Evolutionary conservation across 768 basidiomycete genomes (phyloP).

Genomic region (Rhizopogon vinicolor): DNA sequence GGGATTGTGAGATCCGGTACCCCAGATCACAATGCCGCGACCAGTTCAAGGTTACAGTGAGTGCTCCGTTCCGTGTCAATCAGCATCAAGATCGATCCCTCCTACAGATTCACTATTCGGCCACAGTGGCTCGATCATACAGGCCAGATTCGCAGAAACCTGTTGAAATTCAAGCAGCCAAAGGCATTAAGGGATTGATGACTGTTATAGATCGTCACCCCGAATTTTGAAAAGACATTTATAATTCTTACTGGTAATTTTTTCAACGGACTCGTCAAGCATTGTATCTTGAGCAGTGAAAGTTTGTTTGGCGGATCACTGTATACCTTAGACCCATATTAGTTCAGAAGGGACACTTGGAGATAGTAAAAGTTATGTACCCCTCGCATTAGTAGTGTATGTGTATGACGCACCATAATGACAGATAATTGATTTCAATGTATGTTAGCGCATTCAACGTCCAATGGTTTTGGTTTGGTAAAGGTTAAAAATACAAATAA

Average conservation of each 20-base stretch:
- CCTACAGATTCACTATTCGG: slow-evolving; percentile 28
- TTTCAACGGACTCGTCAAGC: slow-evolving; percentile 11
- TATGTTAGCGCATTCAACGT: background rate
- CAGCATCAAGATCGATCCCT: slow-evolving; percentile 8
- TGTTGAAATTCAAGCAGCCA: slow-evolving; percentile 29
- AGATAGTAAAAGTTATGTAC: slow-evolving; percentile 23
- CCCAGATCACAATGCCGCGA: slow-evolving; percentile 23
- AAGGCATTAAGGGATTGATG: slow-evolving; percentile 32
- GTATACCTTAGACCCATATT: slow-evolving; percentile 11
- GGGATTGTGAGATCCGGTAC: slow-evolving; percentile 32
- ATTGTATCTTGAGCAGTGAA: slow-evolving; percentile 17
- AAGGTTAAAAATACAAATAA: background rate
- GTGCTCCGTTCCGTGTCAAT: slow-evolving; percentile 8
- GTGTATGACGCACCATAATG: slow-evolving; percentile 4
- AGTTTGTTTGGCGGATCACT: slow-evolving; percentile 6
- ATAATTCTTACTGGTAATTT: background rate
- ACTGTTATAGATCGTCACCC: slow-evolving; percentile 30
- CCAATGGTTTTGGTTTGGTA: background rate
- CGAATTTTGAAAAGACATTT: slow-evolving; percentile 16
- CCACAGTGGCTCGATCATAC: slow-evolving; percentile 31
- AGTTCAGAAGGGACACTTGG: slow-evolving; percentile 11
- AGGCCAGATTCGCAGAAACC: slow-evolving; percentile 33
- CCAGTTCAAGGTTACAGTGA: slow-evolving; percentile 31
- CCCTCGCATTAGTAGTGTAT: slow-evolving; percentile 17
- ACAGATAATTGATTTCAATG: background rate